phyloP scores from a whole-genome alignment of 257 asterid species.

The Plantago major region DNA sequence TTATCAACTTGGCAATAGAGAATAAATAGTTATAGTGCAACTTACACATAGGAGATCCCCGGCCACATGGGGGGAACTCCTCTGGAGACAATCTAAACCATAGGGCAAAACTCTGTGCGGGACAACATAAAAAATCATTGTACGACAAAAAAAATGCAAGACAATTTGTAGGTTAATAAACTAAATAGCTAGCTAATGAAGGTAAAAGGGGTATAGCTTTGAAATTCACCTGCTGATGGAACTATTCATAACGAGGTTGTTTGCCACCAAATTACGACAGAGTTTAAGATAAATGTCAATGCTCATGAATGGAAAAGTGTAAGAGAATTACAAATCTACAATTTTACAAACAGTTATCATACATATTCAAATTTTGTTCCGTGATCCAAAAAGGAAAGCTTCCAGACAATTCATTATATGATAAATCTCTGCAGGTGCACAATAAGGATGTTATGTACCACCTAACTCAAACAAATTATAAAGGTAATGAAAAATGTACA shows the following conservation, averaged over 20 bases:
- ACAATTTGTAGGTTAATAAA: background rate
- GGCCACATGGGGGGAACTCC: conserved; percentile 59
- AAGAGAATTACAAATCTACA: no score
- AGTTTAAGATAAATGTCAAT: conserved; percentile 6
- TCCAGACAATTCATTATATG: conserved; percentile 71
- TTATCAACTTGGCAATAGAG: background rate
- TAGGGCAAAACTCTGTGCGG: conserved; percentile 35
- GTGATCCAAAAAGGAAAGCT: conserved; percentile 65
- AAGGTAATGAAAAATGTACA: background rate
- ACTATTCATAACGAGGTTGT: conserved; percentile 46
- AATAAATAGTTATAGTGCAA: background rate
- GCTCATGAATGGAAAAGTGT: background rate
- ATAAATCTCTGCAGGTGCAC: conserved; percentile 43
- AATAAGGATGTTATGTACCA: background rate
- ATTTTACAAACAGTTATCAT: conserved; percentile 7
- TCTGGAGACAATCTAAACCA: conserved; percentile 67
- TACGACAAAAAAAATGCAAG: background rate
- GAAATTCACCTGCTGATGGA: conserved; percentile 43
- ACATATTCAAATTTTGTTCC: conserved; percentile 47
- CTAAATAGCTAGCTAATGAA: background rate
- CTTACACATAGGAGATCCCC: conserved; percentile 43
- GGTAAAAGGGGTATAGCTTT: background rate
- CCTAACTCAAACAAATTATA: background rate
- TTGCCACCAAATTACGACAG: conserved; percentile 66
- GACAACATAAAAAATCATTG: conserved; percentile 9